A percentile compares a stretch with the other conserved stretches of the same genome.
Conservation (phyloP, 371 early-diverging fungal species). For the Zychaea mexicana region DNA sequence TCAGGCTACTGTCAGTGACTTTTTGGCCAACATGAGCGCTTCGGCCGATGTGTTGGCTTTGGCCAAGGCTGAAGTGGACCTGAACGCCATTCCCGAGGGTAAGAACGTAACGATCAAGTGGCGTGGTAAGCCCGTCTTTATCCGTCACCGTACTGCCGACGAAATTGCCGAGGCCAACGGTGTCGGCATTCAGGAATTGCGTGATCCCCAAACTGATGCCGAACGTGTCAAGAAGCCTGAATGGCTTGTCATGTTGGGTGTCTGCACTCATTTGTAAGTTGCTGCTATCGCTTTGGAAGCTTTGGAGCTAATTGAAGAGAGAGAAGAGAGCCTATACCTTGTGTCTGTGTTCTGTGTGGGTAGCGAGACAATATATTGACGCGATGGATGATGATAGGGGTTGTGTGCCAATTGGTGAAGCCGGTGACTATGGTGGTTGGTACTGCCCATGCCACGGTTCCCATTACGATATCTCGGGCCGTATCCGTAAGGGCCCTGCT, state of each 20-base stretch:
- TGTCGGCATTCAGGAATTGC: slow-evolving; percentile 77
- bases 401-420: slow-evolving; percentile 98
- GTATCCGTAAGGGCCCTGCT: slow-evolving; percentile 98
- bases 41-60: slow-evolving; percentile 97
- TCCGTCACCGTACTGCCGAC: slow-evolving; percentile 93
- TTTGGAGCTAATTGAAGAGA: background rate
- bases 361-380: too few species aligned
- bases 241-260: slow-evolving; percentile 97
- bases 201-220: slow-evolving; percentile 92
- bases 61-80: slow-evolving; percentile 96
- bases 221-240: slow-evolving; percentile 92
- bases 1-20: slow-evolving; percentile 92
- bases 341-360: too few species aligned
- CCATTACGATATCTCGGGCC: slow-evolving; percentile 94
- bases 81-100: slow-evolving; percentile 92
- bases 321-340: background rate
- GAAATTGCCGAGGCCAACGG: slow-evolving; percentile 93
- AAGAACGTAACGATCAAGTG: slow-evolving; percentile 97
- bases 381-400: slow-evolving; percentile 55
- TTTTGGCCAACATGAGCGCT: slow-evolving; percentile 89
- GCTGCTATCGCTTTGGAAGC: too few species aligned
- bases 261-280: slow-evolving; percentile 95
- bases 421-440: slow-evolving; percentile 98
- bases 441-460: slow-evolving; percentile 99
- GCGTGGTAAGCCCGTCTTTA: slow-evolving; percentile 98